These are phyloP conservation scores for Alternaria sp. DNA, from an alignment of 2,329 filamentous ascomycete genomes.

Conservation along the genomic window DNA sequence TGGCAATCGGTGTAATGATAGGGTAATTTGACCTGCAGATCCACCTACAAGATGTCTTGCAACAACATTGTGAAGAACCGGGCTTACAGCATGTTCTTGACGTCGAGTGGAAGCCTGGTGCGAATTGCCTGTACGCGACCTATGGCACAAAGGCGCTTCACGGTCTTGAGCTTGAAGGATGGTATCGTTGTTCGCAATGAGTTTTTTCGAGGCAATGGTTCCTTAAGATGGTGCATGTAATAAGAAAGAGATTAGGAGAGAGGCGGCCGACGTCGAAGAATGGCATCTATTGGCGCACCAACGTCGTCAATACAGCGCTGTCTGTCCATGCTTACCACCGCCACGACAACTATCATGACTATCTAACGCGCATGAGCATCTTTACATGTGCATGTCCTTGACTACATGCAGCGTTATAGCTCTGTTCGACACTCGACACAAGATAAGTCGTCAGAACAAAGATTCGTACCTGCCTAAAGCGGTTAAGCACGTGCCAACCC, in stretches of 20 bases:
- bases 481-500: slow-evolving; percentile 9
- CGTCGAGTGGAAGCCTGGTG: too few relatives aligned
- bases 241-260: too few relatives aligned
- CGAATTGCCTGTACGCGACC: neutral
- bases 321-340: neutral
- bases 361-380: too few relatives aligned
- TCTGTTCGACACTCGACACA: neutral
- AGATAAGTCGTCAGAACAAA: neutral
- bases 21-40: neutral
- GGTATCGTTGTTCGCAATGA: too few relatives aligned
- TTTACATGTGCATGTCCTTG: neutral
- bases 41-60: neutral
- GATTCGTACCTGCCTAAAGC: slow-evolving; percentile 13
- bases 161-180: too few relatives aligned
- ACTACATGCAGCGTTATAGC: neutral
- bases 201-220: too few relatives aligned
- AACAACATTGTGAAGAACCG: neutral
- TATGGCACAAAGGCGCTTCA: too few relatives aligned
- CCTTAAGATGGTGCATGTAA: neutral
- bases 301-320: neutral
- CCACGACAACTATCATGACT: neutral
- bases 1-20: neutral
- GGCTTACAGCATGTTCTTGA: neutral
- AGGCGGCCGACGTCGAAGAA: neutral
- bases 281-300: neutral